Conservation (phyloP, 495 filamentous ascomycete genomes). For the Annulohypoxylon maeteangense region DNA sequence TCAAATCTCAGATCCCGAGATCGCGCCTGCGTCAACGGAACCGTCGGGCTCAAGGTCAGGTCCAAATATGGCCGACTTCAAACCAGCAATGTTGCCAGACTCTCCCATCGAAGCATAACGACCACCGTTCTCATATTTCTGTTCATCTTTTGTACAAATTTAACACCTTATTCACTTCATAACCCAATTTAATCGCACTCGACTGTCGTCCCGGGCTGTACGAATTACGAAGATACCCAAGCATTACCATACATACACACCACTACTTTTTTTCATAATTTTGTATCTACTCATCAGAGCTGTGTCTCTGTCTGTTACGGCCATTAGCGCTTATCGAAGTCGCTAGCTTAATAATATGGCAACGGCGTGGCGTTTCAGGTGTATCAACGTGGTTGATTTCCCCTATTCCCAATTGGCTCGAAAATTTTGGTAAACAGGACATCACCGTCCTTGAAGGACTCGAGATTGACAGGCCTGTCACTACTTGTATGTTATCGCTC, state of each 20-base stretch:
- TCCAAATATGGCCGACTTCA: slow-evolving; percentile 28
- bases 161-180: slow-evolving; percentile 24
- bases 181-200: slow-evolving; percentile 36
- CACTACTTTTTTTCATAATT: slow-evolving; percentile 45
- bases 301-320: slow-evolving; percentile 14
- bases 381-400: slow-evolving; percentile 28
- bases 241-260: slow-evolving; percentile 37
- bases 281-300: slow-evolving; percentile 43
- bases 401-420: not conserved
- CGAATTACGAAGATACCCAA: slow-evolving; percentile 47
- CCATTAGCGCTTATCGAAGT: slow-evolving; percentile 11
- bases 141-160: slow-evolving; percentile 29
- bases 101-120: slow-evolving; percentile 13
- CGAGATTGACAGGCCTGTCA: slow-evolving; percentile 19
- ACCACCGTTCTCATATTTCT: not conserved
- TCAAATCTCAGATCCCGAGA: slow-evolving; percentile 83
- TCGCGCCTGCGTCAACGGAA: slow-evolving; percentile 54
- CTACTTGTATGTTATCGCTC: slow-evolving; percentile 26
- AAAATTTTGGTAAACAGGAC: slow-evolving; percentile 8
- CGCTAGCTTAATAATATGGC: slow-evolving; percentile 30
- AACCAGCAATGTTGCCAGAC: slow-evolving; percentile 29
- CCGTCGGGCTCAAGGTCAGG: slow-evolving; percentile 45
- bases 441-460: slow-evolving; percentile 14
- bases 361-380: slow-evolving; percentile 33
- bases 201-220: slow-evolving; percentile 35